Percentiles rank a stretch among this genome's conserved stretches.
phyloP scores from a whole-genome alignment of 768 basidiomycete genomes.

The Lyophyllum decastes region DNA sequence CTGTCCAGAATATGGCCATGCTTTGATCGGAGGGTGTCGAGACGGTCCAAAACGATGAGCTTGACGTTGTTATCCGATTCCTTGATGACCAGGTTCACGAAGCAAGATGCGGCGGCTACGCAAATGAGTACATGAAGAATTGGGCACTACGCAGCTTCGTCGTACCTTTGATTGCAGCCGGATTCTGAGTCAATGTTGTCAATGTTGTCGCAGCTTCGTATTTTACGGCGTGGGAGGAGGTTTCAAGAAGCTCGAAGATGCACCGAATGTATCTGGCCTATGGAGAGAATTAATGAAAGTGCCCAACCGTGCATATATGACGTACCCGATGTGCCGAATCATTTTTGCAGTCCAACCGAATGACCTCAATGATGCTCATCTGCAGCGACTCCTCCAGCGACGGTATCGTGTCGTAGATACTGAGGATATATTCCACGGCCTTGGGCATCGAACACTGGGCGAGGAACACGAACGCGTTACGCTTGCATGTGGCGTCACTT shows the following conservation, averaged over 20 bases:
- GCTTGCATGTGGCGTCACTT: conserved; percentile 93
- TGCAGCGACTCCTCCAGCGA: conserved; percentile 90
- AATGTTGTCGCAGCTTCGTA: conserved; percentile 97
- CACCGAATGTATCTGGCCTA: conserved; percentile 92
- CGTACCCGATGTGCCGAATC: conserved; percentile 83
- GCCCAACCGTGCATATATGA: conserved; percentile 7
- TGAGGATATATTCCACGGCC: conserved; percentile 89
- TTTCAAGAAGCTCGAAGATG: conserved; percentile 90
- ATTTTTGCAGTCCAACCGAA: conserved; percentile 83
- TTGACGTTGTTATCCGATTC: conserved; percentile 99
- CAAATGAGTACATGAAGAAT: conserved; percentile 1
- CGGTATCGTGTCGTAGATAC: conserved; percentile 81
- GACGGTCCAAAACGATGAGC: conserved; percentile 91
- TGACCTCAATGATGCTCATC: conserved; percentile 94
- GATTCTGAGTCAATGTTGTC: conserved; percentile 92
- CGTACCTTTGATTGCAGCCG: conserved; percentile 92
- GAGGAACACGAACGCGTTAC: conserved; percentile 96
- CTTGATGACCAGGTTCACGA: conserved; percentile 88
- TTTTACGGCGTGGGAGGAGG: conserved; percentile 90
- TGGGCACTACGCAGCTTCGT: not conserved
- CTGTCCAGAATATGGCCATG: conserved; percentile 89
- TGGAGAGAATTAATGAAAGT: conserved; percentile 2
- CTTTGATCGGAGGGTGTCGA: conserved; percentile 78
- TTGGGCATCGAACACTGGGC: conserved; percentile 83
- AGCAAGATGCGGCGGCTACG: conserved; percentile 83